phyloP scores from a whole-genome alignment of 345 rosid species.

The Arabis alpina region DNA sequence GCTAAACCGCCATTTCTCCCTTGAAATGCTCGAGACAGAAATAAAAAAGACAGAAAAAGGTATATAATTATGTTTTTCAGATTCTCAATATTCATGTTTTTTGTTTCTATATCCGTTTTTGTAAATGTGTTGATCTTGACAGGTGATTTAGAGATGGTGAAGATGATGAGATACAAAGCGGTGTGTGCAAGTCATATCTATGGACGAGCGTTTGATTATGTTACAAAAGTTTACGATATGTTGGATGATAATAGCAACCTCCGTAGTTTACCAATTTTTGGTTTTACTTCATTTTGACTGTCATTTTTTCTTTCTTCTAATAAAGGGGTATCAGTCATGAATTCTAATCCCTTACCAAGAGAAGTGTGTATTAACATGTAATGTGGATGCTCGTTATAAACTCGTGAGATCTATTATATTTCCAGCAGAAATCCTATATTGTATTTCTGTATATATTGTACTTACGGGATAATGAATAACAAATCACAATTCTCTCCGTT shows the following conservation, averaged over 20 bases:
- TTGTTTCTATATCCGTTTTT: no score
- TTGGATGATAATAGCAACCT: constrained; percentile 26
- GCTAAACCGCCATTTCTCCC: constrained; percentile 67
- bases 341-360: no score
- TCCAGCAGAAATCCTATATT: no score
- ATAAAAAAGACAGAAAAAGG: constrained; percentile 40
- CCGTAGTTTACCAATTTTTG: constrained; percentile 38
- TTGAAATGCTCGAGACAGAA: constrained; percentile 51
- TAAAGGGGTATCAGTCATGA: not conserved
- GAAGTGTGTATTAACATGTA: no score
- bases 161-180: constrained; percentile 69
- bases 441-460: no score
- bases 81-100: no score
- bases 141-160: constrained; percentile 47
- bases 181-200: constrained; percentile 75
- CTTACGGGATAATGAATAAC: no score
- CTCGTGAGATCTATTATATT: no score
- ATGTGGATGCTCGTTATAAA: no score
- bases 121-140: constrained; percentile 5
- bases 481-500: no score
- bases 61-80: constrained; percentile 11
- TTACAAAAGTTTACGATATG: constrained; percentile 39
- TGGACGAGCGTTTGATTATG: constrained; percentile 58
- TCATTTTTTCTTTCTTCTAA: not conserved
- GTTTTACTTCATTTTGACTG: not conserved